Evolutionary conservation across 2,329 filamentous ascomycete genomes (phyloP), one percentile per base, ranked within the genome.

Genomic region (Neopestalotiopsis sp.): DNA sequence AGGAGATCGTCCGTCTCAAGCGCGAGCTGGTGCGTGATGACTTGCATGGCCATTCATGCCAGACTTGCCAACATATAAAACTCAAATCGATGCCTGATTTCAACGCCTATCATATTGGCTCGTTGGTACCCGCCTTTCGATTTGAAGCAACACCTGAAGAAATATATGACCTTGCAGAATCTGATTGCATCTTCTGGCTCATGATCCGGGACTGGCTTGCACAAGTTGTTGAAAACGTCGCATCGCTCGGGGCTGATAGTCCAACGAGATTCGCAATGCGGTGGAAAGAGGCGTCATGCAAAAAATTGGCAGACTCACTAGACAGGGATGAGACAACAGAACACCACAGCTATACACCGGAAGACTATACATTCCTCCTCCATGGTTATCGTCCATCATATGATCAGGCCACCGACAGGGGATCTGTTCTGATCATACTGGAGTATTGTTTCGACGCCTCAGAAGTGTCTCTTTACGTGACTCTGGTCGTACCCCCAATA

Each of bases 1-100:
- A 38, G 34, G 60, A 63, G 38, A 63, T 63, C 28, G 60, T 38
- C 28, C 60, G 60, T n/a, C 34, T 63, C 14, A 38, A 63, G 60
- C 60, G 34, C 60, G 34, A 38, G 34, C 4, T 42, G 60, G 60
- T 63, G 60, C 28, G n/a, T 30, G 60, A 63, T 38, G 60, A 63
- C 60, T 13, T 42, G 10, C 60, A 38, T 14, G 60, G 60, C 60
- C 60, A 63, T 40, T 63, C 60, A 14, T 63, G 60, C 34, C 28
- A 63, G 34, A 28, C 38, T n/a, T 63, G 60, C 60, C n/a, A 63
- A 1, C 60, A 63, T 38, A 63, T 32, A 62, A 28, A 28, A 28
- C 24, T 28, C 24, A 28, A 28, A 28, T 3, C 60, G 7, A 13
- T 40, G 12, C 14, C 60, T 32, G 4, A 38, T 63, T 20, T 17